Evolutionary conservation across 2,329 filamentous ascomycete species (phyloP).

Genomic region (Pezicula neosporulosa): DNA sequence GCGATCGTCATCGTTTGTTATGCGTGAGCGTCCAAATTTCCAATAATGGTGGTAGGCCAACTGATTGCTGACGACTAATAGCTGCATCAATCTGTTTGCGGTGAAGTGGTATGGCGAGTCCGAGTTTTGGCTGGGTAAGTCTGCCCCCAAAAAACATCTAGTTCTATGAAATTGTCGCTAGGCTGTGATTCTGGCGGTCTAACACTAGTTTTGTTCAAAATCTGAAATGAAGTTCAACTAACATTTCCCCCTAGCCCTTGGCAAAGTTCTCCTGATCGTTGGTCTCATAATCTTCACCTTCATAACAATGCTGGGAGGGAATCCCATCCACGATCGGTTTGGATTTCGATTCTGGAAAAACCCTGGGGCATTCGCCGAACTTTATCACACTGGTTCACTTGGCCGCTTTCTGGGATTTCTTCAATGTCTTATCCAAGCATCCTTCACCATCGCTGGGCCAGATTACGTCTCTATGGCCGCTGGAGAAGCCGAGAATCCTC

Average conservation of each 20-base stretch:
- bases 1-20: slow-evolving; percentile 48
- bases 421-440: slow-evolving; percentile 56
- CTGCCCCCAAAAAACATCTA: background rate
- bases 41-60: slow-evolving; percentile 57
- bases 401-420: slow-evolving; percentile 60
- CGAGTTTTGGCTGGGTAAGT: slow-evolving; percentile 61
- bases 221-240: background rate
- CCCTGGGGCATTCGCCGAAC: slow-evolving; percentile 48
- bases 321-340: slow-evolving; percentile 51
- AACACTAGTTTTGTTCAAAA: too few relatives aligned
- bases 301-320: slow-evolving; percentile 60
- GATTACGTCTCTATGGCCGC: slow-evolving; percentile 56
- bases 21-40: slow-evolving; percentile 9
- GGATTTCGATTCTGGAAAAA: slow-evolving; percentile 49
- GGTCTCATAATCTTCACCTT: slow-evolving; percentile 53
- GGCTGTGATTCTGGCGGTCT: too few relatives aligned
- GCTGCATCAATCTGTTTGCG: slow-evolving; percentile 62
- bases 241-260: slow-evolving; percentile 43
- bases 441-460: slow-evolving; percentile 65
- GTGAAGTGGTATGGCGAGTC: slow-evolving; percentile 74
- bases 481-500: slow-evolving; percentile 62
- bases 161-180: too few relatives aligned
- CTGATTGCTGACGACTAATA: slow-evolving; percentile 68
- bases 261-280: slow-evolving; percentile 66
- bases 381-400: slow-evolving; percentile 47